Base-by-base conservation (phyloP, 2,329 filamentous ascomycete species). In the Seiridium unicorne region DNA sequence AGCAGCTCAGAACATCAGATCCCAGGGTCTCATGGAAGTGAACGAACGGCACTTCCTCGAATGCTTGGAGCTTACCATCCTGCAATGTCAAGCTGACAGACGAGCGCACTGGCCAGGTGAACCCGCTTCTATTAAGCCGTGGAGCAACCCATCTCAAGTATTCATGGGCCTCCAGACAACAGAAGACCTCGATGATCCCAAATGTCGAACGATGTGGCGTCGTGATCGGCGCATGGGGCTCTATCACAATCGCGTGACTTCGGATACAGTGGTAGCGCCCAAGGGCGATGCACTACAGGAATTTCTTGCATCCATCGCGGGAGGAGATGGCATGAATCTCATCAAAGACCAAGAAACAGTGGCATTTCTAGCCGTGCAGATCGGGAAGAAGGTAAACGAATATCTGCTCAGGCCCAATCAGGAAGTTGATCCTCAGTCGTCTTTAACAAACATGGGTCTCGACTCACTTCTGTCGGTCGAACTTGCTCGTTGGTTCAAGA, bases 151-250 rank as follows among this genome's bases (percentile, higher is more conserved):
- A 31, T 64, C 58, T 40, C 65, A 66, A 42, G 60, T 65, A 3
- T 42, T 68, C 48, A 66, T 70, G 63, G 70, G 65, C 18, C 60
- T 71, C 26, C 65, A 67, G 2, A 63, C 65, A 1, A 62, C 66
- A 8, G 55, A 65, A 9, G 63, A 61, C 46, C 64, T 70, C 5
- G 64, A 64, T 51, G 67, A 71, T 56, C 65, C 66, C 8, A 64
- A 63, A 26, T 66, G 60, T 60, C 66, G 63, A 3, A 67, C 65
- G 35, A 67, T 62, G 62, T 72, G 68, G 68, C 68, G 68, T 13
- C 65, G 65, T 8, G 69, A 70, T 61, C 65, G 65, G 1, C 69
- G 69, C 40, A 69, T 70, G 69, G 67, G 65, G 6, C 55, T 64
- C 0, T 71, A 71, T 60, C 69, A 71, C 61, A 70, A 71, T 44